A percentile compares a stretch with the other conserved stretches of the same genome.
Conservation (phyloP, 2,329 filamentous ascomycete genomes). For the Coniochaeta ligniaria region DNA sequence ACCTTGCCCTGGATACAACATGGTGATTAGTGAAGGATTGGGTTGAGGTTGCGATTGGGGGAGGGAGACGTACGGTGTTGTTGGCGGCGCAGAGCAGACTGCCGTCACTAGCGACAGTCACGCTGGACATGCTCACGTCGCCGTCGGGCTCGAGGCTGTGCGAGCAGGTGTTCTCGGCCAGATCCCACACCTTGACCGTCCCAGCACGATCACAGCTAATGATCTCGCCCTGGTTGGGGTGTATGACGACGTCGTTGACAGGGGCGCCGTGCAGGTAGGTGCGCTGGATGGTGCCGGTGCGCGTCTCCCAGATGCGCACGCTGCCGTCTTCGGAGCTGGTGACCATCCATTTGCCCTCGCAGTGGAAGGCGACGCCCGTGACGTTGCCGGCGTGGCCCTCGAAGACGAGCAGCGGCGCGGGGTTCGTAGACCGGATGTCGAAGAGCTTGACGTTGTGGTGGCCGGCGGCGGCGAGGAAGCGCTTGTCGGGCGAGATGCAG, state of each 20-base stretch:
- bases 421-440: constrained; percentile 98
- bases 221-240: constrained; percentile 96
- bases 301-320: constrained; percentile 95
- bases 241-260: constrained; percentile 98
- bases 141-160: constrained; percentile 96
- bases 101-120: constrained; percentile 92
- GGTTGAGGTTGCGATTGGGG: neutral
- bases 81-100: constrained; percentile 90
- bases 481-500: constrained; percentile 97
- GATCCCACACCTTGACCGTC: constrained; percentile 91
- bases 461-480: constrained; percentile 77
- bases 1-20: constrained; percentile 72
- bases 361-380: constrained; percentile 95
- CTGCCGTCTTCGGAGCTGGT: constrained; percentile 95
- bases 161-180: constrained; percentile 94
- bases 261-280: constrained; percentile 87
- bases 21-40: neutral
- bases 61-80: constrained; percentile 56
- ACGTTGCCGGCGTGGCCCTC: constrained; percentile 95
- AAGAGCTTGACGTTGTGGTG: constrained; percentile 91
- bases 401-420: constrained; percentile 85
- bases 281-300: constrained; percentile 77
- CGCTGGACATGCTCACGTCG: constrained; percentile 86
- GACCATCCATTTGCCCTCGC: constrained; percentile 99
- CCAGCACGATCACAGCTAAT: constrained; percentile 93